phyloP scores from a whole-genome alignment of 768 basidiomycete genomes.

The Phylloporus sp. region DNA sequence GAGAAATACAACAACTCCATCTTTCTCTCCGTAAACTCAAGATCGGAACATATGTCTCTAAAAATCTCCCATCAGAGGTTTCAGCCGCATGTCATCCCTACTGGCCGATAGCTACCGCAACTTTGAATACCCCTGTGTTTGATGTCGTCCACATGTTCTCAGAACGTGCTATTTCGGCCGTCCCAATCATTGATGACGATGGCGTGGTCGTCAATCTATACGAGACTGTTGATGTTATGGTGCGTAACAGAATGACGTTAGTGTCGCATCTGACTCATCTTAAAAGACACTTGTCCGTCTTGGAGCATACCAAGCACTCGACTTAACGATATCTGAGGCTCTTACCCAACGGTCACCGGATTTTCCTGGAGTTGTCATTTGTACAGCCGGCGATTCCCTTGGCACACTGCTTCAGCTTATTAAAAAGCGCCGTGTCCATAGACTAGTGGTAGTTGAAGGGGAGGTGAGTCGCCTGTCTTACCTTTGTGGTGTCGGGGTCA shows the following conservation, averaged over 20 bases:
- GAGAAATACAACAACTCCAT: slow-evolving; percentile 79
- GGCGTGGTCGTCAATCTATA: slow-evolving; percentile 95
- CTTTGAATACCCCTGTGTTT: slow-evolving; percentile 86
- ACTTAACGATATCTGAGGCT: slow-evolving; percentile 90
- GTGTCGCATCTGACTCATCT: slow-evolving; percentile 2
- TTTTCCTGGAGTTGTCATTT: slow-evolving; percentile 96
- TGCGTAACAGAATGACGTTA: slow-evolving; percentile 29
- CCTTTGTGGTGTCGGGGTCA: neutral
- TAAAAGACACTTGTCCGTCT: slow-evolving; percentile 86
- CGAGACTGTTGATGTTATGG: slow-evolving; percentile 98
- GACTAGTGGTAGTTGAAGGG: slow-evolving; percentile 92
- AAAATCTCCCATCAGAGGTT: slow-evolving; percentile 41
- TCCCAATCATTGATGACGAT: slow-evolving; percentile 90
- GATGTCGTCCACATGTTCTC: slow-evolving; percentile 99
- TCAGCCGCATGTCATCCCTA: slow-evolving; percentile 66
- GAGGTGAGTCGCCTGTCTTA: slow-evolving; percentile 47
- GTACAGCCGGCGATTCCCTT: slow-evolving; percentile 88
- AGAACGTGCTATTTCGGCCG: slow-evolving; percentile 90
- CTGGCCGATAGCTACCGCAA: slow-evolving; percentile 90
- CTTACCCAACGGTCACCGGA: slow-evolving; percentile 88
- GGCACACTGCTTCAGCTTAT: slow-evolving; percentile 88
- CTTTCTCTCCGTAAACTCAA: slow-evolving; percentile 78
- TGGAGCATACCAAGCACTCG: slow-evolving; percentile 93
- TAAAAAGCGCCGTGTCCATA: slow-evolving; percentile 90
- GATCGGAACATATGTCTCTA: slow-evolving; percentile 88